phyloP scores from a whole-genome alignment of 2,329 filamentous ascomycete species.

The Apiospora saccharicola region DNA sequence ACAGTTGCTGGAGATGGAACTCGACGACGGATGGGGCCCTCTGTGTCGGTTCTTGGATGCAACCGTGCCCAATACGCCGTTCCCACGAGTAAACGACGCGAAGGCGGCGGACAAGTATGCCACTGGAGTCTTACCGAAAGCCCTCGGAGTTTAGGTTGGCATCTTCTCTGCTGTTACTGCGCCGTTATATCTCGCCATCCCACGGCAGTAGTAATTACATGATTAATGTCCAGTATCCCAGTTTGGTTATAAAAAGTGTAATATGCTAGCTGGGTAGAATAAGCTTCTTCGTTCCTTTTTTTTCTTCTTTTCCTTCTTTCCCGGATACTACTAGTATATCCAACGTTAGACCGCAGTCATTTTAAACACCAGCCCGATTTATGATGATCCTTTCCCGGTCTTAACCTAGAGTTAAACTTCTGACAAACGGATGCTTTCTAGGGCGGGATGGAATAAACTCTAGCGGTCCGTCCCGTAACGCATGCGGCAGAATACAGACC shows the following conservation, averaged over 20 bases:
- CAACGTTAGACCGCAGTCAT: neutral
- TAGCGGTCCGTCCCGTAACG: neutral
- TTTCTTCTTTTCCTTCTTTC: too few species aligned
- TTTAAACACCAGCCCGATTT: neutral
- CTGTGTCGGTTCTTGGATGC: constrained; percentile 47
- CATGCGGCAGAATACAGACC: neutral
- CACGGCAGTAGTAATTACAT: too few species aligned
- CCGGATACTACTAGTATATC: too few species aligned
- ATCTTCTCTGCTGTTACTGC: neutral
- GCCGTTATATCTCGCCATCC: neutral
- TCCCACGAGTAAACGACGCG: neutral
- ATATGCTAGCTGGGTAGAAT: too few species aligned
- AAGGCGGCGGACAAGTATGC: neutral
- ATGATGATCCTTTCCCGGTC: neutral
- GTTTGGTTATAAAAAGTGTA: too few species aligned
- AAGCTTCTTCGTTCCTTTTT: too few species aligned
- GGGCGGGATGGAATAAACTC: neutral
- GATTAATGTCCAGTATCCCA: neutral
- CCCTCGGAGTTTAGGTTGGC: neutral
- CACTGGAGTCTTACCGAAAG: neutral
- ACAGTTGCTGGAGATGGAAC: constrained; percentile 42
- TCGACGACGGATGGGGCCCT: constrained; percentile 46
- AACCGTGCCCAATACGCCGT: constrained; percentile 36
- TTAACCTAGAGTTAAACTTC: neutral
- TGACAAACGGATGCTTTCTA: neutral